phyloP scores from a whole-genome alignment of 2,329 filamentous ascomycete species.

The Rosellinia necatrix region DNA sequence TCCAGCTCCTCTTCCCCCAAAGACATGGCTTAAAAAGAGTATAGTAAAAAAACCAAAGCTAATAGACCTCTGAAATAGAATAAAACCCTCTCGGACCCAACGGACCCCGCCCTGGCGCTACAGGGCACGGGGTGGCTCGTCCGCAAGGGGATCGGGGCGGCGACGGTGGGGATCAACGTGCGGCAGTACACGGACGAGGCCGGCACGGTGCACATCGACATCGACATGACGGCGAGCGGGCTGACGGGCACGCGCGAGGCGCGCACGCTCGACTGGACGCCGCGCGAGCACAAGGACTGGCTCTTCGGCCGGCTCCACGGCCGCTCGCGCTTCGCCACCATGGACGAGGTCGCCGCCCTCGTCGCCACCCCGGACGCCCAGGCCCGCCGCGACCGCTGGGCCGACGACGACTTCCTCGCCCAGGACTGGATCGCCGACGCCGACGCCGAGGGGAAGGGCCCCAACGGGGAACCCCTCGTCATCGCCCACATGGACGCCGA shows the following conservation, averaged over 20 bases:
- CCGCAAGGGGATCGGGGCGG: conserved; percentile 72
- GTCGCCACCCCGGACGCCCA: conserved; percentile 61
- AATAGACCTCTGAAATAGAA: conserved; percentile 62
- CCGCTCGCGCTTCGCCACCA: conserved; percentile 56
- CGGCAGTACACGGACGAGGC: conserved; percentile 55
- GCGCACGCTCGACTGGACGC: conserved; percentile 56
- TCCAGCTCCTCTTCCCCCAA: no score
- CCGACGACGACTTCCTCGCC: conserved; percentile 59
- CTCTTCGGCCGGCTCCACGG: conserved; percentile 77
- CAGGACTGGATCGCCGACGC: conserved; percentile 66
- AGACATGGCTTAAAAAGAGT: no score
- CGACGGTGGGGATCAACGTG: conserved; percentile 69
- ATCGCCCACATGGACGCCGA: conserved; percentile 63
- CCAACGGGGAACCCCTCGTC: conserved; percentile 66
- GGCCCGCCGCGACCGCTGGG: conserved; percentile 54
- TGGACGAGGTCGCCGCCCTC: conserved; percentile 59
- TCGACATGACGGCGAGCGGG: conserved; percentile 75
- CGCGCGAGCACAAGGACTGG: conserved; percentile 73
- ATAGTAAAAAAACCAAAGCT: not conserved
- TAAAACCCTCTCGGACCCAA: conserved; percentile 70
- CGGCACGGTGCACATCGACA: conserved; percentile 65
- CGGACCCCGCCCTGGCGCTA: conserved; percentile 71
- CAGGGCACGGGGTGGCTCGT: conserved; percentile 74
- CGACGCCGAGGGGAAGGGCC: conserved; percentile 50
- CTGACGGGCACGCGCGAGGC: conserved; percentile 66